Evolutionary conservation across 2,329 filamentous ascomycete species (phyloP), one percentile per base, ranked within the genome.

Genomic region (Microthyrium microscopicum): DNA sequence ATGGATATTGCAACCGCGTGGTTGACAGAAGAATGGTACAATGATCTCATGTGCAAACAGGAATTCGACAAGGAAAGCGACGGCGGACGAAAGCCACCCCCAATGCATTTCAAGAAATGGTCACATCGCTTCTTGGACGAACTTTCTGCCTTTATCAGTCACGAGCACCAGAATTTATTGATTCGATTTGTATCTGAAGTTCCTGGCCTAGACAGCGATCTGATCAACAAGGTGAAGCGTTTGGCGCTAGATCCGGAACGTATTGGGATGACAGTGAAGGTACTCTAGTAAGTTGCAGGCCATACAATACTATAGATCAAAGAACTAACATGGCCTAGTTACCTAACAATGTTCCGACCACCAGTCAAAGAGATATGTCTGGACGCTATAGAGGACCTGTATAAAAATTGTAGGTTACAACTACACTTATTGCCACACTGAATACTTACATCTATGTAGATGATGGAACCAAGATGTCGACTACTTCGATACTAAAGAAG

Each of bases 21-120:
- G 89, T 66, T 98, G 12, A 92, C 78, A 45, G 89, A 98, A 53
- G 89, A 98, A 56, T 98, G 89, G 87, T 95, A 93, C 55, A 91
- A 85, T 46, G 87, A 95, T 52, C 73, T 24, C 18, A 20, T n/a
- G n/a, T 18, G 30, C 7, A 25, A 18, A 18, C 19, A 31, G 12
- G 19, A 19, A n/a, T 64, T 66, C 5, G 31, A 18, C 12, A 32
- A 38, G 12, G 36, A 33, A 18, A 26, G 19, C 13, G 25, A 21
- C 3, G 28, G 33, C 18, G 28, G 19, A 9, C 22, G 29, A 18
- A 26, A 35, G 26, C 26, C 31, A 12, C 15, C 16, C 7, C 43
- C 44, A 17, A 47, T 48, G 15, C 70, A 89, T 52, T 94, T 93
- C 53, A 73, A 83, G 39, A 72, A 72, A 47, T 91, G 80, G 68